A percentile compares a stretch with the other conserved stretches of the same genome.
phyloP scores from a whole-genome alignment of 148 eudicot species.

The Polygonum maritimum region DNA sequence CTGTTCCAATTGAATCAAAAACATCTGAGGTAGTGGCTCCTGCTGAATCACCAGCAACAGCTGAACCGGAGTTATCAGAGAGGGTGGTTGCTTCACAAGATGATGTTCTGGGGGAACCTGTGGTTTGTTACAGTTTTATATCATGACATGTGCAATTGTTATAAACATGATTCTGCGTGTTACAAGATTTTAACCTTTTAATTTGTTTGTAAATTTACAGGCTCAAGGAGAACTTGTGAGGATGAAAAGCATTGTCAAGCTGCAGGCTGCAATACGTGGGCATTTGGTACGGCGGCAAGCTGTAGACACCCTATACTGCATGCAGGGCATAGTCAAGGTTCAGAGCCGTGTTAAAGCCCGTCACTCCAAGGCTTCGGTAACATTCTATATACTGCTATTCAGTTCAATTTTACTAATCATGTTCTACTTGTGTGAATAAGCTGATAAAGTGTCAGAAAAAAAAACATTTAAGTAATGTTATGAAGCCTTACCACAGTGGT shows the following conservation, averaged over 20 bases:
- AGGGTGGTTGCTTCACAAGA: conserved; percentile 15
- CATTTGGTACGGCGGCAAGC: conserved; percentile 78
- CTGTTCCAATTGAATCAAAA: conserved; percentile 8
- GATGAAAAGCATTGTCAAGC: conserved; percentile 48
- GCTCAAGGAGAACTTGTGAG: conserved; percentile 39
- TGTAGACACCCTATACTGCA: conserved; percentile 77
- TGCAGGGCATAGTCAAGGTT: conserved; percentile 75
- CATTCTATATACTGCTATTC: neutral
- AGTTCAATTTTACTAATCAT: neutral
- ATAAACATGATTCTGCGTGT: neutral
- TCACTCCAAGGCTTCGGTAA: conserved; percentile 36
- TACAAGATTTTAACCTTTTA: neutral
- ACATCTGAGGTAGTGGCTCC: conserved; percentile 16
- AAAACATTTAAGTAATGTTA: neutral
- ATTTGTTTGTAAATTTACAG: conserved; percentile 25
- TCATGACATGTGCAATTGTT: neutral
- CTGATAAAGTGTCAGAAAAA: neutral
- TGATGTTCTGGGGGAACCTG: conserved; percentile 38
- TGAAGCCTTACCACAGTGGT: neutral
- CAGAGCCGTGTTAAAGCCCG: conserved; percentile 79
- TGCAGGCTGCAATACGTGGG: conserved; percentile 92
- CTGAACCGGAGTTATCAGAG: neutral
- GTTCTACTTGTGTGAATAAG: neutral
- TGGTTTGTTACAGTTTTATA: conserved; percentile 8
- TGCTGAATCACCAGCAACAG: neutral